These are phyloP conservation scores for Fusarium oxysporum DNA, from an alignment of 2,329 filamentous ascomycete genomes.

Conservation along the genomic window DNA sequence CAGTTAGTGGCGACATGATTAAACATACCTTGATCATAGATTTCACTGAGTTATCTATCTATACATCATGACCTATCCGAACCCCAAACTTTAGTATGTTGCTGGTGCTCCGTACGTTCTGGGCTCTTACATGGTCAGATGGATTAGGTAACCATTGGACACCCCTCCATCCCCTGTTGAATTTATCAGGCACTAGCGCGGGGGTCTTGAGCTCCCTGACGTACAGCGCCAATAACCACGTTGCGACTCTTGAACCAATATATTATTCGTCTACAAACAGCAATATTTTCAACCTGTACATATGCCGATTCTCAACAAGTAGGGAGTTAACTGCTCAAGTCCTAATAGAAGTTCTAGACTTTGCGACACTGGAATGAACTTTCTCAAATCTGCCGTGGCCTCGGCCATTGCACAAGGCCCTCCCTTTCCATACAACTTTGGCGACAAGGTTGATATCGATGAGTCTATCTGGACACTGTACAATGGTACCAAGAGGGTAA, in stretches of 20 bases:
- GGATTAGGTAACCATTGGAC: conserved; percentile 2
- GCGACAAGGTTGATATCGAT: conserved; percentile 90
- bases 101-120: not conserved
- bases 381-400: conserved; percentile 96
- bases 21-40: not conserved
- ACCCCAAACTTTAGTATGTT: not conserved
- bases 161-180: not conserved
- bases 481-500: conserved; percentile 91
- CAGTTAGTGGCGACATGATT: not conserved
- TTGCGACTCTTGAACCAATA: conserved; percentile 37
- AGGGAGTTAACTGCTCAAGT: not conserved
- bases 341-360: not conserved
- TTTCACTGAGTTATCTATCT: not conserved
- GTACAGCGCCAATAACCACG: conserved; percentile 42
- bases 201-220: conserved; percentile 39
- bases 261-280: conserved; percentile 20
- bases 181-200: conserved; percentile 40
- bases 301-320: not conserved
- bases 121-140: not conserved
- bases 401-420: conserved; percentile 96
- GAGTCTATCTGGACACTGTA: conserved; percentile 96
- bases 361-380: conserved; percentile 76
- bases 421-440: conserved; percentile 91
- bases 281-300: conserved; percentile 2
- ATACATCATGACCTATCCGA: not conserved